Evolutionary conservation across 257 asterid species (phyloP).

Genomic region (Gentiana dahurica): DNA sequence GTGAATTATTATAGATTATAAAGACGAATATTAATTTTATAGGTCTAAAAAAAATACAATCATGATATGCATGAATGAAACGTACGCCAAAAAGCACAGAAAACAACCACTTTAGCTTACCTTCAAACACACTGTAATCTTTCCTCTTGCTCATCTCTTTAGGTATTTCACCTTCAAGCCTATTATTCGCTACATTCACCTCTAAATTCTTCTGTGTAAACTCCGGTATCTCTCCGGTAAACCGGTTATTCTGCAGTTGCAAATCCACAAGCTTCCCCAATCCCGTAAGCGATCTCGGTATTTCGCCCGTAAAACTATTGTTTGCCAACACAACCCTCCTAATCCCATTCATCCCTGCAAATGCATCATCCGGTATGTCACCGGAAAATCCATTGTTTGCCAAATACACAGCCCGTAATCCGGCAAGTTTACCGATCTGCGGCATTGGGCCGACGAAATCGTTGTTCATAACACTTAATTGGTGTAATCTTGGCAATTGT

Average conservation of each 20-base stretch:
- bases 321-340: conserved; percentile 36
- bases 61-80: not conserved
- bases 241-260: conserved; percentile 41
- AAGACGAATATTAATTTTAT: too few relatives aligned
- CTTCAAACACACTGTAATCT: conserved; percentile 29
- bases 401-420: conserved; percentile 41
- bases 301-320: conserved; percentile 32
- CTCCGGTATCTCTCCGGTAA: conserved; percentile 42
- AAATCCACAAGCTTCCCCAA: conserved; percentile 39
- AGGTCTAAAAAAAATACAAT: not conserved
- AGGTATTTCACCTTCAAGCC: conserved; percentile 43
- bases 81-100: not conserved
- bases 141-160: conserved; percentile 14
- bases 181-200: conserved; percentile 37
- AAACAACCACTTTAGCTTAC: conserved; percentile 17
- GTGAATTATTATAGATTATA: too few relatives aligned
- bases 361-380: conserved; percentile 35
- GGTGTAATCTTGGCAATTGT: conserved; percentile 19
- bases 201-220: conserved; percentile 35
- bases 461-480: conserved; percentile 43
- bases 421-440: conserved; percentile 22
- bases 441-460: conserved; percentile 42
- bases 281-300: conserved; percentile 39
- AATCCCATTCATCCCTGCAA: conserved; percentile 37
- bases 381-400: conserved; percentile 43